Evolutionary conservation across 2,329 filamentous ascomycete species (phyloP), one percentile per base, ranked within the genome.

Genomic region (Pseudogymnoascus sp.): DNA sequence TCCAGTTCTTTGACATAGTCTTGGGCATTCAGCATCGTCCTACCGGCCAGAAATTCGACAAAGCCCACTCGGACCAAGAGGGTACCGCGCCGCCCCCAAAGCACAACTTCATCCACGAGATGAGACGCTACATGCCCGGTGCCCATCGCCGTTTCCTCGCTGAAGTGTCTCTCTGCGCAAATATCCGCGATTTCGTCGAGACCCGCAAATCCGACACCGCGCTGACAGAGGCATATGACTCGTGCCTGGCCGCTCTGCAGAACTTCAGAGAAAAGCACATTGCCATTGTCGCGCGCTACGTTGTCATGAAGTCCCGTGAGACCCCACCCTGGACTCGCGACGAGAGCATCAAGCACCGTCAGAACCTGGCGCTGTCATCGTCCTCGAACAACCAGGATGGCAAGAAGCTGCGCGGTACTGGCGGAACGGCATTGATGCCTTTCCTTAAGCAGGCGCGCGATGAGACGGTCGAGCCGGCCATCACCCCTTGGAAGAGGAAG

Each of bases 121-220:
- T 99, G 94, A 88, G 93, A 62, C 83, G 83, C 50, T 99, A 99
- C 76, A 99, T 99, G 94, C 94, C 94, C 0, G 93, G 91, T 0
- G 84, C 89, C 0, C 94, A 99, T 71, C 88, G 91, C 3, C 86
- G 89, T 39, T 99, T 99, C 76, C 80, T 99, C 3, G 82, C 89
- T 65, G 88, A 95, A 64, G 86, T 97, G 11, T 80, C 84, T 58
- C 78, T 78, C 14, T 86, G 97, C 3, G 86, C 93, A 67, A 97
- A 97, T 70, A 91, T 99, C 67, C 89, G 91, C 30, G 80, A 87
- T 16, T 97, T 88, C 68, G 92, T 97, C 58, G 83, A 89, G 66
- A 73, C 67, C 67, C 83, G 81, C 70, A 77, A 72, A 4, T 75
- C 77, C 38, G 81, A 96, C 70, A 79, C 80, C 20, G 81, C 84